Percentiles rank a stretch among this genome's conserved stretches.
Conservation (phyloP, 495 filamentous ascomycete species). For the Chaetomium cochliodes region DNA sequence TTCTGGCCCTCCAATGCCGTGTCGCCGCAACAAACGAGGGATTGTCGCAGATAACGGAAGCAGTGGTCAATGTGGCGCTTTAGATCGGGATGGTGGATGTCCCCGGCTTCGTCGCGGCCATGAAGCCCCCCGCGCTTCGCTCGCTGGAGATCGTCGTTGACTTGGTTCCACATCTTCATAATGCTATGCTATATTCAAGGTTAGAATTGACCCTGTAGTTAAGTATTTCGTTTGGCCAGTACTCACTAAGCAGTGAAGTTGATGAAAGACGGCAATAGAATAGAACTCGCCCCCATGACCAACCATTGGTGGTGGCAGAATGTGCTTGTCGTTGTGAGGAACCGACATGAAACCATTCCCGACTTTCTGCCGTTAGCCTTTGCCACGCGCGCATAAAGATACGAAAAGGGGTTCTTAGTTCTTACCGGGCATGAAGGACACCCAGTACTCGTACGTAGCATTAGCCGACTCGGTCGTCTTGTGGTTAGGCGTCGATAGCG, state of each 20-base stretch:
- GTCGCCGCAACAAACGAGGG: slow-evolving; percentile 15
- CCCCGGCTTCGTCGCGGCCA: background rate
- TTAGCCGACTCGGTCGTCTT: slow-evolving; percentile 15
- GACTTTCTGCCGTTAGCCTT: background rate
- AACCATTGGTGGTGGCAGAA: slow-evolving; percentile 12
- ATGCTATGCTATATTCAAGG: slow-evolving; percentile 5
- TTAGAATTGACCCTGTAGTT: background rate
- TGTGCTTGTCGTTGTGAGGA: background rate
- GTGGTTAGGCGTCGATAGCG: slow-evolving; percentile 17
- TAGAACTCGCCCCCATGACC: background rate
- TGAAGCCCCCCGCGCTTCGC: background rate
- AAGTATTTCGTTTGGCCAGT: too few species aligned
- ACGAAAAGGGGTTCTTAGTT: background rate
- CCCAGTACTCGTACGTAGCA: slow-evolving; percentile 14
- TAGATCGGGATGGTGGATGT: background rate
- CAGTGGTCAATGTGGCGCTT: slow-evolving; percentile 15
- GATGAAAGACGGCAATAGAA: slow-evolving; percentile 20
- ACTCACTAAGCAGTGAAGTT: slow-evolving; percentile 18
- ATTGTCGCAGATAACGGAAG: slow-evolving; percentile 19
- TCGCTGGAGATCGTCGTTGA: slow-evolving; percentile 2
- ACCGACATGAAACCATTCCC: slow-evolving; percentile 12
- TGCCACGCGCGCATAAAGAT: background rate
- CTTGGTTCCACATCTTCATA: slow-evolving; percentile 15
- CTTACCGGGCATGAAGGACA: slow-evolving; percentile 14
- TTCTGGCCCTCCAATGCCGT: slow-evolving; percentile 17